phyloP scores from a whole-genome alignment of 2,329 filamentous ascomycete species.

The Aplosporella prunicola region DNA sequence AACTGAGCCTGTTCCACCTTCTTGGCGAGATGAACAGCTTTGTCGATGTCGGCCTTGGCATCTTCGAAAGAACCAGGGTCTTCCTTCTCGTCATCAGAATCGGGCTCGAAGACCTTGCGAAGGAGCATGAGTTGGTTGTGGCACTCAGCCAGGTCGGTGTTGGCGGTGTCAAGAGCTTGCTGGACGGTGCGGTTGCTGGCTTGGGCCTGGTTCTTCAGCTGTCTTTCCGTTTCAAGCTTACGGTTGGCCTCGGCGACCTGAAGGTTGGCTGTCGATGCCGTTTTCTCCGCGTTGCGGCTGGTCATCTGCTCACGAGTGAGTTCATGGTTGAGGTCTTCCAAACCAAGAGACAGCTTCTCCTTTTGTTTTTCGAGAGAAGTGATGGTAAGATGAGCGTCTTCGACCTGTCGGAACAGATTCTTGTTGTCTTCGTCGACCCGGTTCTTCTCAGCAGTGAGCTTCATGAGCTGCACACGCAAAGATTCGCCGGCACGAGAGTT shows the following conservation, averaged over 20 bases:
- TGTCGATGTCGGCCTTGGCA: constrained; percentile 57
- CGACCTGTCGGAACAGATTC: constrained; percentile 73
- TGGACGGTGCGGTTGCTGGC: constrained; percentile 76
- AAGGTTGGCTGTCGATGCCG: constrained; percentile 65
- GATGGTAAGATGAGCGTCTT: constrained; percentile 73
- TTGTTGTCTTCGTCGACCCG: constrained; percentile 75
- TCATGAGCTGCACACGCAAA: constrained; percentile 62
- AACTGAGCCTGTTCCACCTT: constrained; percentile 85
- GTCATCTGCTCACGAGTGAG: constrained; percentile 82
- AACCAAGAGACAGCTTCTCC: constrained; percentile 76
- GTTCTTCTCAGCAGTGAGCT: constrained; percentile 72
- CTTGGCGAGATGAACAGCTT: constrained; percentile 65
- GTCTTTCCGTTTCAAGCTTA: constrained; percentile 81
- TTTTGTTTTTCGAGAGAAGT: constrained; percentile 86
- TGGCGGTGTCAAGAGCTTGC: constrained; percentile 64
- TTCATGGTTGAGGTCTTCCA: constrained; percentile 91
- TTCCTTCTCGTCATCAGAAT: constrained; percentile 51
- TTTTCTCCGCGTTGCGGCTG: constrained; percentile 82
- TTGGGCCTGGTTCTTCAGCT: constrained; percentile 76
- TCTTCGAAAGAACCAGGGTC: constrained; percentile 52
- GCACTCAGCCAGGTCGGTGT: constrained; percentile 71
- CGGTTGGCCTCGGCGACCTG: constrained; percentile 85
- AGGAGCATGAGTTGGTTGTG: constrained; percentile 70
- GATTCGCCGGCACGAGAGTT: constrained; percentile 78
- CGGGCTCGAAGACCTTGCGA: constrained; percentile 80